phyloP scores from a whole-genome alignment of 306 rosid genomes.

The Acacia confusa region DNA sequence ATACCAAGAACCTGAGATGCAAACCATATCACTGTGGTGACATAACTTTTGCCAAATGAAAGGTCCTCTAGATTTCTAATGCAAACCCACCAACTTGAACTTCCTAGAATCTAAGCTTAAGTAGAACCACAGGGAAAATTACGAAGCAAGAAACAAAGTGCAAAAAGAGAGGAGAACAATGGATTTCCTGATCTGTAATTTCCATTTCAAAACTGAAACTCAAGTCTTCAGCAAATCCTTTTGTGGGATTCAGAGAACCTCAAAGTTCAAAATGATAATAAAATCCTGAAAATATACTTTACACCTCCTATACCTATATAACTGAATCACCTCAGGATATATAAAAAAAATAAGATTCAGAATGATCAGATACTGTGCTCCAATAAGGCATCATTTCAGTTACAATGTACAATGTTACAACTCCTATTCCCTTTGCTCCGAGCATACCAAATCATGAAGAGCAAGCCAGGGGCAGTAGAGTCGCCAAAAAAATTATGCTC shows the following conservation, averaged over 20 bases:
- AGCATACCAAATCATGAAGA: background rate
- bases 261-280: constrained; percentile 7
- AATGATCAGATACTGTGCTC: background rate
- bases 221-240: background rate
- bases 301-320: background rate
- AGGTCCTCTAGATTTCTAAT: background rate
- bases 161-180: background rate
- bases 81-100: background rate
- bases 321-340: background rate
- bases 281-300: background rate
- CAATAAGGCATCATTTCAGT: background rate
- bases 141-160: background rate
- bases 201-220: background rate
- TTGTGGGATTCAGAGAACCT: background rate
- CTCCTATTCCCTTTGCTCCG: background rate
- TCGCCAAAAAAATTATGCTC: background rate
- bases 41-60: background rate
- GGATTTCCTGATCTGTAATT: background rate
- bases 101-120: background rate
- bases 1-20: background rate
- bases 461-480: background rate
- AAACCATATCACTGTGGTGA: background rate
- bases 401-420: background rate
- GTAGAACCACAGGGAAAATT: background rate
- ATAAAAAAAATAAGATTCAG: background rate